Evolutionary conservation across 495 filamentous ascomycete species (phyloP).

Genomic region (Parmelia sp.): DNA sequence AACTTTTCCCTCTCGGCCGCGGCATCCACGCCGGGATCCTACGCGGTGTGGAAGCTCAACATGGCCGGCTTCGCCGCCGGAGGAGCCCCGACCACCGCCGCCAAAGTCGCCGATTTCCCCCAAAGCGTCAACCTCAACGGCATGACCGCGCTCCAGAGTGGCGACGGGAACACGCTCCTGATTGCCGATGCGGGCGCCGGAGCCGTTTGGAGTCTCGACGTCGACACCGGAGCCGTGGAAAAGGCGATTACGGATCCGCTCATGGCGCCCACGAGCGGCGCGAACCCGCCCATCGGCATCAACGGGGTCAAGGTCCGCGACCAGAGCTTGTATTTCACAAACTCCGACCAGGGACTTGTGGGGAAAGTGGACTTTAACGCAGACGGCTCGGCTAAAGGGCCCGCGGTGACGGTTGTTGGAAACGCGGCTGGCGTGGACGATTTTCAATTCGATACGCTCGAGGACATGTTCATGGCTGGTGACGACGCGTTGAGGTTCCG

Average conservation of each 20-base stretch:
- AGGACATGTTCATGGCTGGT: not conserved
- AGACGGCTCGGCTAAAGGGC: conserved; percentile 23
- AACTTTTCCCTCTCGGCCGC: not conserved
- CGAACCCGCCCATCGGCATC: conserved; percentile 29
- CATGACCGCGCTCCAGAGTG: not conserved
- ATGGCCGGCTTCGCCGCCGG: not conserved
- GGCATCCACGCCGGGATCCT: not conserved
- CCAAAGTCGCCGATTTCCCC: conserved; percentile 15
- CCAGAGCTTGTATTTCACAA: conserved; percentile 35
- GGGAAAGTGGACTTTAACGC: conserved; percentile 27
- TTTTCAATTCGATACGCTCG: conserved; percentile 16
- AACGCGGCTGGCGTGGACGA: conserved; percentile 26
- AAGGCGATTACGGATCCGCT: conserved; percentile 28
- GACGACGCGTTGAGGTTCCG: not conserved
- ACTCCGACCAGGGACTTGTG: conserved; percentile 32
- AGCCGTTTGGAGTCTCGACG: conserved; percentile 31
- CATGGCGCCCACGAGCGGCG: conserved; percentile 27
- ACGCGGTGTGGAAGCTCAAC: conserved; percentile 9
- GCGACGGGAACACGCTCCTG: conserved; percentile 11
- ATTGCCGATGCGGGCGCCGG: conserved; percentile 27
- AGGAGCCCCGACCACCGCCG: not conserved
- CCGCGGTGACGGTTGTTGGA: conserved; percentile 15
- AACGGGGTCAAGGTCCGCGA: conserved; percentile 33
- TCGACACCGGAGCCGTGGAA: conserved; percentile 18
- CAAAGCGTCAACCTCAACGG: conserved; percentile 14